Base-by-base conservation (phyloP, 768 basidiomycete genomes). In the Russula olivacea region DNA sequence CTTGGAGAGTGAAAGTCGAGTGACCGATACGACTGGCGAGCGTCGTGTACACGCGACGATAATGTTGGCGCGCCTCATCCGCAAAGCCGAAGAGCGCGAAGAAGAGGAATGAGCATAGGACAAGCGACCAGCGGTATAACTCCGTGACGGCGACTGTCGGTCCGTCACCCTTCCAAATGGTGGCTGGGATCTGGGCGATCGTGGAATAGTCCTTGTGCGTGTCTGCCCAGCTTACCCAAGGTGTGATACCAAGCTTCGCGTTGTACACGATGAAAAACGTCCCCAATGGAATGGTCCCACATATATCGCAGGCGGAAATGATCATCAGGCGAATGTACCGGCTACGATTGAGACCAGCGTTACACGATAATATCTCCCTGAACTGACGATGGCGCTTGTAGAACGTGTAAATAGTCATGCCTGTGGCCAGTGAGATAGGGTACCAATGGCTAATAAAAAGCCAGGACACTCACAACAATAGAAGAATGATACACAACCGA, bases 171-270 rank as follows among this genome's bases (percentile, higher is more conserved):
- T 75, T 70, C 82, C 82, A 85, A 2, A 75, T 0, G 15, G 76
- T 34, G 0, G 74, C 61, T 1, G 81, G 76, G 54, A 72, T 59
- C 45, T 74, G 73, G 0, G 61, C 67, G 5, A 85, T 72, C 10
- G 76, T 74, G 2, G 71, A 76, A 68, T 76, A 83, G 45, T 78
- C 68, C 36, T 61, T 76, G 68, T 89, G 87, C 0, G 80, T 76
- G 67, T 81, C 76, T 0, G 69, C 73, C 79, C 83, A 83, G 34
- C 79, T 77, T 0, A 65, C 60, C 74, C 78, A 86, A 17, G 30
- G 30, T 19, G 5, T 5, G 10, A 52, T 19, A 5, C 50, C 50
- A 0, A 0, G 1, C 30, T 0, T 30, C 17, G 50, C 19, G 34
- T 34, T 32, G 3, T 0, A 10, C 19, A 32, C 30, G 17, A 52